These are phyloP conservation scores for Phellinidium pouzarii DNA, from an alignment of 1,284 basidiomycete genomes.

Conservation along the genomic window DNA sequence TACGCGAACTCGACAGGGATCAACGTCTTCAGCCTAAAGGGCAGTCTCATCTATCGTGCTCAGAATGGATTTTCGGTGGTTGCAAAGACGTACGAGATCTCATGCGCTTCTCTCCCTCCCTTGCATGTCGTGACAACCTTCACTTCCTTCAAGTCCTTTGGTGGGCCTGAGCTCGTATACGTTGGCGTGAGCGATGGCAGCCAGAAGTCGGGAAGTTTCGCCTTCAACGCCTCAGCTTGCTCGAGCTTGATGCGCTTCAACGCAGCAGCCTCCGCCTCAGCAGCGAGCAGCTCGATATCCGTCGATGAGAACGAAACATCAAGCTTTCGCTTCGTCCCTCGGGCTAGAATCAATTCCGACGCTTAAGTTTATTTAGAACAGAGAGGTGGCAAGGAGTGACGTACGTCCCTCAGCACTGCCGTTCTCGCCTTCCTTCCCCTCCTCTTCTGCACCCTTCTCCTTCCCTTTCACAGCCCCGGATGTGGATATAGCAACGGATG, in stretches of 20 bases:
- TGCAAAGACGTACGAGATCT: constrained; percentile 55
- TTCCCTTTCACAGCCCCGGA: constrained; percentile 25
- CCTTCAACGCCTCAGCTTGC: constrained; percentile 74
- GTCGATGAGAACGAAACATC: constrained; percentile 54
- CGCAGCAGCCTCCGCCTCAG: constrained; percentile 81
- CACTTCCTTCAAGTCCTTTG: constrained; percentile 61
- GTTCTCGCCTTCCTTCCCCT: constrained; percentile 18
- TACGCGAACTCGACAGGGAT: constrained; percentile 71
- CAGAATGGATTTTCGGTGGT: background rate
- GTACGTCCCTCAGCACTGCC: constrained; percentile 29
- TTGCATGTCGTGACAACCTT: constrained; percentile 85
- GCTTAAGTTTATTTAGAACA: background rate
- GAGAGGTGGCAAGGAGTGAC: constrained; percentile 22
- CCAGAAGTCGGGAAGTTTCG: constrained; percentile 94
- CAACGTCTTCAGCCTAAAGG: constrained; percentile 64
- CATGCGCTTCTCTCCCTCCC: constrained; percentile 67
- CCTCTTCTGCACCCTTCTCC: constrained; percentile 4
- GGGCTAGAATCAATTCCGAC: constrained; percentile 31
- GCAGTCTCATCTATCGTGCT: background rate
- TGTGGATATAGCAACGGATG: constrained; percentile 31
- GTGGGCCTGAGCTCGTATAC: constrained; percentile 48
- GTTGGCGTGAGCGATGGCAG: constrained; percentile 84
- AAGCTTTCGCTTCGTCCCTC: constrained; percentile 69
- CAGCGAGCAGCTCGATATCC: constrained; percentile 62
- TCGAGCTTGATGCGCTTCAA: constrained; percentile 76